Conservation (phyloP, 2,329 filamentous ascomycete genomes). For the Apiospora sp. region DNA sequence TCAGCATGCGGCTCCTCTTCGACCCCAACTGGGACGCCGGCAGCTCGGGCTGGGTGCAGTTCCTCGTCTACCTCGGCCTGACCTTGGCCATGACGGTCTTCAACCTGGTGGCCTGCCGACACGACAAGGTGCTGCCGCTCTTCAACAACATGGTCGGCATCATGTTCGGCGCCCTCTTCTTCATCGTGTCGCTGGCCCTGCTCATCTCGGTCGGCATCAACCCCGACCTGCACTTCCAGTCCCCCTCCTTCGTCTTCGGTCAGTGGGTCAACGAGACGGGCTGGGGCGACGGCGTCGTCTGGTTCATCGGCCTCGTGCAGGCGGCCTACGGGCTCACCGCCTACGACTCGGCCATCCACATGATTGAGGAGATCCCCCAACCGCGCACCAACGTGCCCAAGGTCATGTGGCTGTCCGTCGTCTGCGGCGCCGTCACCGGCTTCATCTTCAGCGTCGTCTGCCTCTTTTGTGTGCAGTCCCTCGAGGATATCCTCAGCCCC, state of each 20-base stretch:
- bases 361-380: constrained; percentile 64
- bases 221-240: constrained; percentile 53
- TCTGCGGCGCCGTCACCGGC: constrained; percentile 56
- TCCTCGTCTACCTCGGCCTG: constrained; percentile 62
- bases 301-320: constrained; percentile 65
- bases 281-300: constrained; percentile 64
- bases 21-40: constrained; percentile 54
- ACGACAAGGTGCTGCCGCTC: constrained; percentile 54
- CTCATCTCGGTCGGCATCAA: constrained; percentile 60
- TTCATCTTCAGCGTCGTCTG: constrained; percentile 61
- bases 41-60: constrained; percentile 58
- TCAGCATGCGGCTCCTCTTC: constrained; percentile 65
- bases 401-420: constrained; percentile 60
- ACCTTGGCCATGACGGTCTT: constrained; percentile 56
- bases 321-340: constrained; percentile 64
- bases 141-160: constrained; percentile 66
- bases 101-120: constrained; percentile 61
- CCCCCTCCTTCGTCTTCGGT: constrained; percentile 60
- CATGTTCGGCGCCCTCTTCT: constrained; percentile 59
- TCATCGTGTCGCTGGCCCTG: constrained; percentile 59
- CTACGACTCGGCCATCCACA: constrained; percentile 66
- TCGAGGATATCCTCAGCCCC: constrained; percentile 50
- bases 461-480: constrained; percentile 57
- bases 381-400: constrained; percentile 59
- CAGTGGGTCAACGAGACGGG: constrained; percentile 58